These are phyloP conservation scores for Isoetes engelmannii DNA, from an alignment of 83 land plant species.

Conservation along the genomic window DNA sequence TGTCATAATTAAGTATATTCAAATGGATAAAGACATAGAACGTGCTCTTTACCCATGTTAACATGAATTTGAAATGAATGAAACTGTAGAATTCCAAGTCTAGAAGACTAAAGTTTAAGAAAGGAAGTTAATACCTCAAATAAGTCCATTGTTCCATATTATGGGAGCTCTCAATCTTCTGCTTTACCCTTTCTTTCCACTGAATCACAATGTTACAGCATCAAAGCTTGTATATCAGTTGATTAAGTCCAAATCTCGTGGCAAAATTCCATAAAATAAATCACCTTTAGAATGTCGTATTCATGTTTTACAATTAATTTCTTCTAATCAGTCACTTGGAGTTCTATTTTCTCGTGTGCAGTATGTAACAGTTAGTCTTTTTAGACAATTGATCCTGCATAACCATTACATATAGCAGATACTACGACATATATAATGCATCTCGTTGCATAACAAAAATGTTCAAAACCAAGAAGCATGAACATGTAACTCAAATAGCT, in stretches of 20 bases:
- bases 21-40: no score
- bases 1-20: no score
- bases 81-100: no score
- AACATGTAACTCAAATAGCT: no score
- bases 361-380: conserved; percentile 45
- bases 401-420: no score
- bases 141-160: conserved; percentile 44
- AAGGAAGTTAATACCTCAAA: conserved; percentile 48
- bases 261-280: neutral
- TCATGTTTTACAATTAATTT: conserved; percentile 77
- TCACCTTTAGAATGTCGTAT: conserved; percentile 88
- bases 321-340: conserved; percentile 69
- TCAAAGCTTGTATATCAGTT: neutral
- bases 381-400: conserved; percentile 87
- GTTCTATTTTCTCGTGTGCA: conserved; percentile 57
- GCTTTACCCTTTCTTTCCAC: conserved; percentile 46
- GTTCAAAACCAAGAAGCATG: no score
- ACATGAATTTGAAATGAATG: neutral
- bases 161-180: conserved; percentile 88
- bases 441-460: no score
- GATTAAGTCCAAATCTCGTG: neutral
- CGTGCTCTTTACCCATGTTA: no score
- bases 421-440: no score
- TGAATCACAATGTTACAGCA: conserved; percentile 67
- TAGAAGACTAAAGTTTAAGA: neutral